Conservation (phyloP, 495 filamentous ascomycete genomes). For the Daldinia grandis region DNA sequence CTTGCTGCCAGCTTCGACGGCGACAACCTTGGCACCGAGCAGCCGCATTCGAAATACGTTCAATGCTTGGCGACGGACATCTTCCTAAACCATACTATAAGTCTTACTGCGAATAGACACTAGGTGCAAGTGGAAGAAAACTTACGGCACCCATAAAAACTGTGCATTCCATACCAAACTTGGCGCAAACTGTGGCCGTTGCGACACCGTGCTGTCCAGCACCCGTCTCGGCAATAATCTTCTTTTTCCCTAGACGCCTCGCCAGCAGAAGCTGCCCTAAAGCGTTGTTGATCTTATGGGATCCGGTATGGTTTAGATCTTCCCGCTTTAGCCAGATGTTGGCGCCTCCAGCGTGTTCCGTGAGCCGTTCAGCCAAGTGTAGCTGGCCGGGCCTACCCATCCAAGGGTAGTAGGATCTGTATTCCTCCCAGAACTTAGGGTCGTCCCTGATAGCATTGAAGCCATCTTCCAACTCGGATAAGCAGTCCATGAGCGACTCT, state of each 20-base stretch:
- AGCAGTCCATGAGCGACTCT: conserved; percentile 96
- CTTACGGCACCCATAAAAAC: conserved; percentile 89
- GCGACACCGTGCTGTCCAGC: conserved; percentile 98
- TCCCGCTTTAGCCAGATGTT: conserved; percentile 97
- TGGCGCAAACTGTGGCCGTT: conserved; percentile 93
- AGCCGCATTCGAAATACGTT: conserved; percentile 98
- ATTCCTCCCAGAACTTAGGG: conserved; percentile 96
- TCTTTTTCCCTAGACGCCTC: conserved; percentile 81
- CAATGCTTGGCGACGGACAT: conserved; percentile 89
- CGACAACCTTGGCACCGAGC: conserved; percentile 86
- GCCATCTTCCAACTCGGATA: conserved; percentile 88
- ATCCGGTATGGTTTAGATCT: conserved; percentile 86
- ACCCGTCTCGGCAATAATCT: conserved; percentile 95
- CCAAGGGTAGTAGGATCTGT: conserved; percentile 94
- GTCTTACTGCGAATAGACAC: neutral
- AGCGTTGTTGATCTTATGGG: conserved; percentile 98
- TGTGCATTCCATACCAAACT: conserved; percentile 95
- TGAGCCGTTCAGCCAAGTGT: conserved; percentile 86
- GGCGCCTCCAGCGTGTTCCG: conserved; percentile 86
- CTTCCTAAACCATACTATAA: conserved; percentile 62
- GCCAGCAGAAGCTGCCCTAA: conserved; percentile 89
- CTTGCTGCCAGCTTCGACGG: conserved; percentile 83
- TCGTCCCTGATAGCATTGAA: conserved; percentile 88
- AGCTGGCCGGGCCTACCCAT: conserved; percentile 95
- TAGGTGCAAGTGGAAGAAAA: conserved; percentile 1